These are phyloP conservation scores for Anisogramma anomala DNA, from an alignment of 2,329 filamentous ascomycete genomes.

Conservation along the genomic window DNA sequence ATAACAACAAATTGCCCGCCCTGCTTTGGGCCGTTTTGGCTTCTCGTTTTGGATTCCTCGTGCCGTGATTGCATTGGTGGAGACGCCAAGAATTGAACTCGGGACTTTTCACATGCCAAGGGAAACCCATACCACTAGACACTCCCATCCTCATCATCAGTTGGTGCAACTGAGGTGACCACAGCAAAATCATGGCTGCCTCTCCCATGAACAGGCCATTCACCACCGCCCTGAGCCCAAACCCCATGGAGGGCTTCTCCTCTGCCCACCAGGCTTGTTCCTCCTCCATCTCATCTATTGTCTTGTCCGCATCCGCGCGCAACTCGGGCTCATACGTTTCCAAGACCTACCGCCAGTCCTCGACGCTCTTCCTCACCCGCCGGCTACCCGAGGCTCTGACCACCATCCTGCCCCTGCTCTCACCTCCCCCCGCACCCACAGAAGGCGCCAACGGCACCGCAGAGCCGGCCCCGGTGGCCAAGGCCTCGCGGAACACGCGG, in stretches of 20 bases:
- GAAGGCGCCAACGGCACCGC: constrained; percentile 29
- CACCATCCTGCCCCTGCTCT: constrained; percentile 73
- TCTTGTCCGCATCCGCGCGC: constrained; percentile 48
- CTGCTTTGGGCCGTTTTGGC: too few relatives aligned
- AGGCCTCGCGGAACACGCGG: constrained; percentile 67
- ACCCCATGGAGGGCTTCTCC: constrained; percentile 33
- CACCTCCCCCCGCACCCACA: constrained; percentile 37
- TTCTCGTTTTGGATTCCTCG: too few relatives aligned
- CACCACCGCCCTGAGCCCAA: constrained; percentile 34
- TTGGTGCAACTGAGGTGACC: background rate
- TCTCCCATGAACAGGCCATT: constrained; percentile 26
- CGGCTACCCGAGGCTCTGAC: constrained; percentile 81
- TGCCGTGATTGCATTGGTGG: too few relatives aligned
- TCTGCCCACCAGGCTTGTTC: constrained; percentile 41
- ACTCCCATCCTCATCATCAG: too few relatives aligned
- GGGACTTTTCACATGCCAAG: too few relatives aligned
- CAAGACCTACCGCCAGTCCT: constrained; percentile 87
- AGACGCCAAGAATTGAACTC: too few relatives aligned
- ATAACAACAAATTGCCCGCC: too few relatives aligned
- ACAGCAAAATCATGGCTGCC: constrained; percentile 5
- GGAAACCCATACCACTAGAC: too few relatives aligned
- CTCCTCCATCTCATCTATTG: constrained; percentile 58
- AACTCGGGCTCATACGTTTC: constrained; percentile 64
- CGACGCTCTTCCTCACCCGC: constrained; percentile 87
- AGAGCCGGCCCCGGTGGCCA: constrained; percentile 62